Evolutionary conservation across 768 basidiomycete genomes (phyloP).

Genomic region (Pisolithus tinctorius): DNA sequence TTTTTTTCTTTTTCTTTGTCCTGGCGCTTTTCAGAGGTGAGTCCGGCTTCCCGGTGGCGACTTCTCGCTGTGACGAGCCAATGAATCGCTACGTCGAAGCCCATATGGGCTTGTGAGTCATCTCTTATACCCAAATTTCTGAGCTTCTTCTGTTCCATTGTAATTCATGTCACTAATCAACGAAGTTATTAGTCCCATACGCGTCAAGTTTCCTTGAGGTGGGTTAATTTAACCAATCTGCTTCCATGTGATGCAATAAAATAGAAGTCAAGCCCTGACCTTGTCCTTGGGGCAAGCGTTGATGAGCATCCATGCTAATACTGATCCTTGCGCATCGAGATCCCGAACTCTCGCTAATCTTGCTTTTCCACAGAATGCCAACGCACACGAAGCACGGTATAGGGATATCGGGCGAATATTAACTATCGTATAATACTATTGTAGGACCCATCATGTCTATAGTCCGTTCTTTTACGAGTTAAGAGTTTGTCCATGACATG

Average conservation of each 20-base stretch:
- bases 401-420: not conserved
- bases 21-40: slow-evolving; percentile 21
- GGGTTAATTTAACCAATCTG: slow-evolving; percentile 22
- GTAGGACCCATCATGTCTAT: slow-evolving; percentile 1
- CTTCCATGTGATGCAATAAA: slow-evolving; percentile 53
- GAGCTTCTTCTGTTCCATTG: slow-evolving; percentile 35
- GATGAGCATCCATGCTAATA: slow-evolving; percentile 90
- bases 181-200: too few relatives aligned
- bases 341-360: slow-evolving; percentile 12
- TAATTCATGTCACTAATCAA: not conserved
- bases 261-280: slow-evolving; percentile 92
- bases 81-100: slow-evolving; percentile 91
- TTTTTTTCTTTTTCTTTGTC: slow-evolving; percentile 9
- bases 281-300: slow-evolving; percentile 64
- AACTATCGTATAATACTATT: not conserved
- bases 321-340: slow-evolving; percentile 36
- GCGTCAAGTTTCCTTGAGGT: slow-evolving; percentile 15
- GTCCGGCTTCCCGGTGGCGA: slow-evolving; percentile 16
- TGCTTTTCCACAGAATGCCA: slow-evolving; percentile 4
- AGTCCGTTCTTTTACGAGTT: not conserved
- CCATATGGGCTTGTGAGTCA: slow-evolving; percentile 53
- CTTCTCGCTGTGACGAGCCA: slow-evolving; percentile 50
- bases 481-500: slow-evolving; percentile 43
- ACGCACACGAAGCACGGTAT: not conserved
- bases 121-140: slow-evolving; percentile 91